A percentile compares a stretch with the other conserved stretches of the same genome.
Evolutionary conservation across 2,329 filamentous ascomycete species (phyloP).

Genomic region (Fusarium gaditjirri): DNA sequence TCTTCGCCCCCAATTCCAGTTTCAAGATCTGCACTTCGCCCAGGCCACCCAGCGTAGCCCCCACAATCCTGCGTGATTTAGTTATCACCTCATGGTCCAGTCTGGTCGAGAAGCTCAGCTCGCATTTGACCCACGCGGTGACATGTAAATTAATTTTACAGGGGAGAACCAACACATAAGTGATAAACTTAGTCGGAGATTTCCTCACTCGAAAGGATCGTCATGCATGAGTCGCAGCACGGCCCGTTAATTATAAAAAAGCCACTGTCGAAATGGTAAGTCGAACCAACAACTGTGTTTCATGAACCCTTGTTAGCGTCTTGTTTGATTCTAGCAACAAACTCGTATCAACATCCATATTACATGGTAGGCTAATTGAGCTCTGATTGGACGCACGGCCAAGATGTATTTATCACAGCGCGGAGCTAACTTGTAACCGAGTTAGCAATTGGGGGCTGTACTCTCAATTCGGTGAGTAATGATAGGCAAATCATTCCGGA

Average conservation of each 20-base stretch:
- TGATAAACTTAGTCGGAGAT: background rate
- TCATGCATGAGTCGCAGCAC: background rate
- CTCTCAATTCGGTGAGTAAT: background rate
- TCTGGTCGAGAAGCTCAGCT: background rate
- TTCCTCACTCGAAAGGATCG: background rate
- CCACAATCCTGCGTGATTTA: background rate
- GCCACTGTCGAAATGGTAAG: background rate
- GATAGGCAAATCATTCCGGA: fast-evolving
- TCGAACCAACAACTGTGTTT: background rate
- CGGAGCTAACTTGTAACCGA: too few species aligned
- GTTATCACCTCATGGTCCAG: background rate
- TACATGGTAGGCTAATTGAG: fast-evolving
- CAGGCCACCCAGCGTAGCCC: background rate
- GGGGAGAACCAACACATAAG: background rate
- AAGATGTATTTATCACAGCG: background rate
- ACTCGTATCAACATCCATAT: background rate
- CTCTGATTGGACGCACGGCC: fast-evolving
- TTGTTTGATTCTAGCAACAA: background rate
- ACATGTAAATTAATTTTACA: background rate
- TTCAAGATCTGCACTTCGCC: background rate
- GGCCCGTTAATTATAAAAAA: background rate
- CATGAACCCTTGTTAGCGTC: background rate
- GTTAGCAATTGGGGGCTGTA: background rate
- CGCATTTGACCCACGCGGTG: background rate
- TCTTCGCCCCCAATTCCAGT: background rate